Evolutionary conservation across 2,329 filamentous ascomycete genomes (phyloP).

Genomic region (Diplodia corticola): DNA sequence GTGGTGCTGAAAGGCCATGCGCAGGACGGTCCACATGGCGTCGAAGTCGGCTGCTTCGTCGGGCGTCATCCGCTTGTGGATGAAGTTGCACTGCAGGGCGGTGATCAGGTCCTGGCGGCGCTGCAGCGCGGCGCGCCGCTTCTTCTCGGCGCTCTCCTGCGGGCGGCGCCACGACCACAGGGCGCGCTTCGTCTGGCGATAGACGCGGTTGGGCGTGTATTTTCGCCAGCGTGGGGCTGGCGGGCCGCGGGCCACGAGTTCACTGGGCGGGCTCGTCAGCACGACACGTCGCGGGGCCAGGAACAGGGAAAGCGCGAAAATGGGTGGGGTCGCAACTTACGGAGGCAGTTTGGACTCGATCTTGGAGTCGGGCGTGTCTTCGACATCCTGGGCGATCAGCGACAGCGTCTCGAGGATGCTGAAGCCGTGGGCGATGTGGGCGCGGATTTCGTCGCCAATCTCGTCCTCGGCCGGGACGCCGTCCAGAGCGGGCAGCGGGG

Average conservation of each 20-base stretch:
- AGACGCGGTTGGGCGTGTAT: constrained; percentile 19
- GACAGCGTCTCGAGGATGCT: constrained; percentile 31
- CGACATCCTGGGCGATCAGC: constrained; percentile 31
- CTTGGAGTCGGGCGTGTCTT: constrained; percentile 24
- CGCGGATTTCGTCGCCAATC: constrained; percentile 33
- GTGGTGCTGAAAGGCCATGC: constrained; percentile 32
- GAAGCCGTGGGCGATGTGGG: constrained; percentile 34
- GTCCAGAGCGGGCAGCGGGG: constrained; percentile 27
- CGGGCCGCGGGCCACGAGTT: constrained; percentile 4
- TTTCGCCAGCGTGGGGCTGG: constrained; percentile 3
- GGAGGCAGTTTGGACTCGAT: constrained; percentile 21
- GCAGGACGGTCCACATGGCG: constrained; percentile 35
- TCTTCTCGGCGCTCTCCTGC: constrained; percentile 18
- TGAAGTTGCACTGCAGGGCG: constrained; percentile 16
- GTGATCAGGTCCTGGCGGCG: constrained; percentile 29
- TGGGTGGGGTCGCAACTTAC: neutral
- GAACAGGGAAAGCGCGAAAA: neutral
- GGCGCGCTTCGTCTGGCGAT: constrained; percentile 13
- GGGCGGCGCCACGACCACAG: constrained; percentile 21
- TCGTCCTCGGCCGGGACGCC: constrained; percentile 35
- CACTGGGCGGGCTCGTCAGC: neutral
- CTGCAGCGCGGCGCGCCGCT: constrained; percentile 6
- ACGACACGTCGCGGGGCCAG: neutral
- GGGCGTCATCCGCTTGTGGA: constrained; percentile 23
- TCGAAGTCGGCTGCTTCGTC: constrained; percentile 33